Evolutionary conservation across 2,329 filamentous ascomycete species (phyloP).

Genomic region (Thelonectria blattea): DNA sequence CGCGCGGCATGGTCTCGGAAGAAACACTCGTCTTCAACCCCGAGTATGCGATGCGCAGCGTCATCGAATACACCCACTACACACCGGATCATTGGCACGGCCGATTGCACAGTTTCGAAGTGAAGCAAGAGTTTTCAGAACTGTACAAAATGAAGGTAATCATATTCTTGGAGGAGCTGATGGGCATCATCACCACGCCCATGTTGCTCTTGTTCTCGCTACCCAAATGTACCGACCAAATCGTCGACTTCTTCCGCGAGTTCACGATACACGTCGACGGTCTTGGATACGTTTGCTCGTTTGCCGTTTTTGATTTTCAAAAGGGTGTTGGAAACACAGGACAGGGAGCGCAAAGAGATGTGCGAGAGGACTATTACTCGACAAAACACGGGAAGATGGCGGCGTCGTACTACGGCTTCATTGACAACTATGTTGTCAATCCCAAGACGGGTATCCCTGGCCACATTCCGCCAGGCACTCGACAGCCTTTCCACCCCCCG

Average conservation of each 20-base stretch:
- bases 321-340: conserved; percentile 66
- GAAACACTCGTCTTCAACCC: conserved; percentile 92
- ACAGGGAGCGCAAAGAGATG: conserved; percentile 58
- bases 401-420: conserved; percentile 93
- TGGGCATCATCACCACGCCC: conserved; percentile 91
- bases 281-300: conserved; percentile 94
- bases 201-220: conserved; percentile 87
- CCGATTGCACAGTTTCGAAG: conserved; percentile 90
- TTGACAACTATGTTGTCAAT: conserved; percentile 87
- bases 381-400: conserved; percentile 98
- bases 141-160: conserved; percentile 92
- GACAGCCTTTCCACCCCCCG: conserved; percentile 71
- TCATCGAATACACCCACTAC: conserved; percentile 93
- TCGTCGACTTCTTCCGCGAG: conserved; percentile 97
- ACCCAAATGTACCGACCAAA: conserved; percentile 86
- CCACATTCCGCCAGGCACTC: conserved; percentile 61
- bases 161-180: conserved; percentile 89
- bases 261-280: conserved; percentile 98
- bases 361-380: conserved; percentile 90
- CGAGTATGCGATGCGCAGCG: conserved; percentile 83
- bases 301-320: conserved; percentile 96
- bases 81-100: conserved; percentile 88
- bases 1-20: conserved; percentile 83
- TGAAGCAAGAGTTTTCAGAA: conserved; percentile 86
- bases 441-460: conserved; percentile 70